Conservation (phyloP, 192 early-diverging fungal genomes). For the Gigaspora rosea region DNA sequence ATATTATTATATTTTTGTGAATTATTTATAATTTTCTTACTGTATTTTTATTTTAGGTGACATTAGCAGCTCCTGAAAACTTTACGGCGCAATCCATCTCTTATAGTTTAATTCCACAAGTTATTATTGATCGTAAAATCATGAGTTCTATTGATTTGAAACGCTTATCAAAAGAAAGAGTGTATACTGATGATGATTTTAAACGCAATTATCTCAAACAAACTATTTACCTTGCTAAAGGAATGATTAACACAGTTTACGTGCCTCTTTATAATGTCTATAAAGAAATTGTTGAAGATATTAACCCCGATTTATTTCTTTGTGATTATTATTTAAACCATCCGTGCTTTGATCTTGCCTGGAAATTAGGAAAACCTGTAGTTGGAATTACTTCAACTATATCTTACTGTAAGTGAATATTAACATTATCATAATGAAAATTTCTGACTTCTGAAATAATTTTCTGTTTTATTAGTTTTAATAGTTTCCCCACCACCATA, state of each 20-base stretch:
- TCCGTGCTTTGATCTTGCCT: constrained; percentile 3
- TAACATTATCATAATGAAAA: too few species aligned
- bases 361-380: constrained; percentile 20
- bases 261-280: not conserved
- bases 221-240: not conserved
- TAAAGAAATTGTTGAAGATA: constrained; percentile 1
- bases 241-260: not conserved
- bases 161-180: not conserved
- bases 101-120: not conserved
- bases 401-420: not conserved
- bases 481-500: not conserved
- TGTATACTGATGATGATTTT: not conserved
- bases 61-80: not conserved
- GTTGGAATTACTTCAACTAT: not conserved
- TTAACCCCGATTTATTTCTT: constrained; percentile 16
- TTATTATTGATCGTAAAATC: not conserved
- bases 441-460: too few species aligned
- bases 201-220: not conserved
- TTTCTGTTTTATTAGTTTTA: not conserved
- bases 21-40: not conserved
- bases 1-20: not conserved
- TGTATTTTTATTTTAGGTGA: not conserved
- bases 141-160: not conserved
- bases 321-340: constrained; percentile 8
- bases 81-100: not conserved